These are phyloP conservation scores for Acanthamoeba sp. DNA, from an alignment of 208 protist genomes.

Conservation along the genomic window DNA sequence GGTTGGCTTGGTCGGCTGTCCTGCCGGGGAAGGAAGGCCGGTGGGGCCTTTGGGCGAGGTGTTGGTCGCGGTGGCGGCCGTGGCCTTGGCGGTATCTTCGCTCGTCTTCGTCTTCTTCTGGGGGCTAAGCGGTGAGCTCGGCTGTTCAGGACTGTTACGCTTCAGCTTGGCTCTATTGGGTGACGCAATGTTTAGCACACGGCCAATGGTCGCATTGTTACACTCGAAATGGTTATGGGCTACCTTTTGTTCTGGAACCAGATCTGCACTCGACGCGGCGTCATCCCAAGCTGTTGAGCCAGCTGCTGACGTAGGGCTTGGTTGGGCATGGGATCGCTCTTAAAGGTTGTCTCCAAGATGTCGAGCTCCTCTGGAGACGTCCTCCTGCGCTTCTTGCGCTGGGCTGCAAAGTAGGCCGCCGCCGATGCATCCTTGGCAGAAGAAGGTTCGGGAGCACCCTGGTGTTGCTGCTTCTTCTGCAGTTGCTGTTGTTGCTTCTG, in stretches of 20 bases:
- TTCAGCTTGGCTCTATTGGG: neutral
- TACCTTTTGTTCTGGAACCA: slow-evolving; percentile 85
- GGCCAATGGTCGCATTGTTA: neutral
- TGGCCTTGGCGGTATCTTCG: neutral
- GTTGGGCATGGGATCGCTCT: slow-evolving; percentile 78
- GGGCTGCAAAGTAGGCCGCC: neutral
- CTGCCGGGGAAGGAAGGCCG: too few species aligned
- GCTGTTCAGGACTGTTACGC: neutral
- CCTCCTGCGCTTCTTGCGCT: slow-evolving; percentile 77
- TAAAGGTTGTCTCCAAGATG: slow-evolving; percentile 80
- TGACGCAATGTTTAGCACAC: neutral
- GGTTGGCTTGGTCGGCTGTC: too few species aligned
- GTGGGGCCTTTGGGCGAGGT: too few species aligned
- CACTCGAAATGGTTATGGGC: slow-evolving; percentile 61
- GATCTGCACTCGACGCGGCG: slow-evolving; percentile 78
- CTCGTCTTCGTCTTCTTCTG: neutral
- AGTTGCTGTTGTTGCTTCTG: neutral
- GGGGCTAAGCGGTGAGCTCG: neutral
- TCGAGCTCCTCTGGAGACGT: slow-evolving; percentile 79
- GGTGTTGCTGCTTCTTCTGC: neutral
- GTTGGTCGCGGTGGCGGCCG: too few species aligned
- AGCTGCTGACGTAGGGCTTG: slow-evolving; percentile 76
- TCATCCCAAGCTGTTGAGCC: slow-evolving; percentile 83
- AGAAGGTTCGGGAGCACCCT: too few species aligned
- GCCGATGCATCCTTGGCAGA: neutral